Evolutionary conservation across 805 yeast species (phyloP), one percentile per base, ranked within the genome.

Genomic region (Spathaspora arborariae): DNA sequence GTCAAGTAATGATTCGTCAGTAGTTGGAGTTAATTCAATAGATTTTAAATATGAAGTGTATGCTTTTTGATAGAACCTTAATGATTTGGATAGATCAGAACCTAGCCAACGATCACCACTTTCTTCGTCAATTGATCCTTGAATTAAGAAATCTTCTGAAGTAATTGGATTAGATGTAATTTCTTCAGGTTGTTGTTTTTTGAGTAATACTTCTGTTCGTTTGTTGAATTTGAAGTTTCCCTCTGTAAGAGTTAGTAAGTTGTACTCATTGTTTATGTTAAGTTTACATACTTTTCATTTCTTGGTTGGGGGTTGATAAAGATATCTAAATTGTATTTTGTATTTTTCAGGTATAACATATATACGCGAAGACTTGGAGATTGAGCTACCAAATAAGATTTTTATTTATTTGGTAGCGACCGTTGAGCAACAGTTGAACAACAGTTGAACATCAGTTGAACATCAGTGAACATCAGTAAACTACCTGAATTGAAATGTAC

Each of bases 91-190:
- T 5, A 83, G 58, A 54, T 85, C 91, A 0, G 88, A 80, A 1
- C 79, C 69, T 5, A 80, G 59, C 89, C 90, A 85, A 41, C 91
- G 61, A 56, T 85, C 91, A 0, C 88, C 92, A n/a, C 79, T 75
- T 48, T 85, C 91, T 57, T 85, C 92, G 46, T 79, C 81, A 9
- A 67, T 68, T 0, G 82, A 70, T 1, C 82, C 92, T 43, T 65
- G 65, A 26, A 78, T 81, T n/a, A 82, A 68, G 44, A 56, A 74
- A 3, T 81, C 88, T 26, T 77, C 79, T 0, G 76, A 70, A 0
- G 81, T 72, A 4, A 64, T 59, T 4, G 76, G 75, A 9, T 20
- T 42, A 20, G 18, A 21, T 18, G 11, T 13, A n/a, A 18, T 20
- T 5, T 30, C 35, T 30, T 30, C 35, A 9, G 11, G 15, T 13